These are phyloP conservation scores for Lepraria neglecta DNA, from an alignment of 495 filamentous ascomycete genomes.

Conservation along the genomic window DNA sequence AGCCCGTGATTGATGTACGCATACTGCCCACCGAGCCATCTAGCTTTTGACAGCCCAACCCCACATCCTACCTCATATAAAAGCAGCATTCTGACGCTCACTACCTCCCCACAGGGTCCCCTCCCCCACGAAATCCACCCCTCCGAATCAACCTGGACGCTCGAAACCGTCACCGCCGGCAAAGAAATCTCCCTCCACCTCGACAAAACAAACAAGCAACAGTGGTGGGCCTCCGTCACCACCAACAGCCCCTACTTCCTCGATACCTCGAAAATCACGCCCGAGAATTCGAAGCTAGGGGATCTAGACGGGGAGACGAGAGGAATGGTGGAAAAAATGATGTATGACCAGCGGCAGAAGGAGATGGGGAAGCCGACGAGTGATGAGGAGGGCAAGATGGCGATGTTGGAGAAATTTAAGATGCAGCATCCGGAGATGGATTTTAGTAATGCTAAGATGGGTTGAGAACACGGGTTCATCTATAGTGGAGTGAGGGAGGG, in stretches of 20 bases:
- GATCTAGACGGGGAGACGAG: slow-evolving; percentile 95
- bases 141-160: slow-evolving; percentile 93
- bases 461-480: too few species aligned
- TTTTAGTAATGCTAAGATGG: slow-evolving; percentile 69
- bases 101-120: slow-evolving; percentile 55
- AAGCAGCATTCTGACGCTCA: too few species aligned
- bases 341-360: slow-evolving; percentile 98
- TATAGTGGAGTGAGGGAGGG: not conserved
- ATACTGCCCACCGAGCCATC: not conserved
- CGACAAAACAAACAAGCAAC: slow-evolving; percentile 94
- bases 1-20: slow-evolving; percentile 74
- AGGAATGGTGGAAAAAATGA: slow-evolving; percentile 99
- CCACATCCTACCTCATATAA: too few species aligned
- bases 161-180: slow-evolving; percentile 59
- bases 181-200: slow-evolving; percentile 86
- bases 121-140: slow-evolving; percentile 71
- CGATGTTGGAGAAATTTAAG: slow-evolving; percentile 90
- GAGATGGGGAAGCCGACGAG: slow-evolving; percentile 80
- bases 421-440: slow-evolving; percentile 81
- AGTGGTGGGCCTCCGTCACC: slow-evolving; percentile 95
- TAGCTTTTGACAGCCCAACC: not conserved
- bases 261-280: slow-evolving; percentile 89
- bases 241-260: slow-evolving; percentile 73
- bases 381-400: slow-evolving; percentile 88
- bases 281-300: slow-evolving; percentile 80